These are phyloP conservation scores for Melocanna baccifera DNA, from an alignment of 176 grass and related monocot species.

Conservation along the genomic window DNA sequence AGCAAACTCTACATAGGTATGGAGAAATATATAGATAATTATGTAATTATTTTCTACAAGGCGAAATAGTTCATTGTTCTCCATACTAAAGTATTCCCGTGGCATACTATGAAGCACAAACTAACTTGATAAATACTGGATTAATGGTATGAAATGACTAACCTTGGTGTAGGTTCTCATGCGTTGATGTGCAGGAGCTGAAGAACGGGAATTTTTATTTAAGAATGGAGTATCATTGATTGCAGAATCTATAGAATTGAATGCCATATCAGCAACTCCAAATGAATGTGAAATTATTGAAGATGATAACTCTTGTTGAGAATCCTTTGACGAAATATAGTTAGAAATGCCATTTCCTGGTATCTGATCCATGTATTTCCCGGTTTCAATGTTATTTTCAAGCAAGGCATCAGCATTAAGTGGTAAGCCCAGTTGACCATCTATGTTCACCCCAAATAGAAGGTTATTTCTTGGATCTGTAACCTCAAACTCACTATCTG, in stretches of 20 bases:
- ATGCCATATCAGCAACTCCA: constrained; percentile 68
- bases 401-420: constrained; percentile 52
- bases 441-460: constrained; percentile 66
- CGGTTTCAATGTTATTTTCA: constrained; percentile 43
- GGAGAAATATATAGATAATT: neutral
- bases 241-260: constrained; percentile 80
- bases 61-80: constrained; percentile 11
- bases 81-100: neutral
- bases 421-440: constrained; percentile 57
- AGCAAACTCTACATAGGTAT: neutral
- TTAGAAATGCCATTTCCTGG: constrained; percentile 55
- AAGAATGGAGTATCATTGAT: constrained; percentile 57
- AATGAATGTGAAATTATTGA: constrained; percentile 73
- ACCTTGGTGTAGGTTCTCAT: constrained; percentile 89
- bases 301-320: constrained; percentile 82
- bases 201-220: constrained; percentile 47
- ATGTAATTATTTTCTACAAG: constrained; percentile 10
- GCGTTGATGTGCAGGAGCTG: constrained; percentile 56
- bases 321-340: constrained; percentile 56
- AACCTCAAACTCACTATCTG: constrained; percentile 51
- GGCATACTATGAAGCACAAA: constrained; percentile 9
- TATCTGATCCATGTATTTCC: constrained; percentile 60
- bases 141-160: constrained; percentile 22
- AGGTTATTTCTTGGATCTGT: constrained; percentile 71
- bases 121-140: neutral